These are phyloP conservation scores for Kalmusia sp. DNA, from an alignment of 2,329 filamentous ascomycete genomes.

Conservation along the genomic window DNA sequence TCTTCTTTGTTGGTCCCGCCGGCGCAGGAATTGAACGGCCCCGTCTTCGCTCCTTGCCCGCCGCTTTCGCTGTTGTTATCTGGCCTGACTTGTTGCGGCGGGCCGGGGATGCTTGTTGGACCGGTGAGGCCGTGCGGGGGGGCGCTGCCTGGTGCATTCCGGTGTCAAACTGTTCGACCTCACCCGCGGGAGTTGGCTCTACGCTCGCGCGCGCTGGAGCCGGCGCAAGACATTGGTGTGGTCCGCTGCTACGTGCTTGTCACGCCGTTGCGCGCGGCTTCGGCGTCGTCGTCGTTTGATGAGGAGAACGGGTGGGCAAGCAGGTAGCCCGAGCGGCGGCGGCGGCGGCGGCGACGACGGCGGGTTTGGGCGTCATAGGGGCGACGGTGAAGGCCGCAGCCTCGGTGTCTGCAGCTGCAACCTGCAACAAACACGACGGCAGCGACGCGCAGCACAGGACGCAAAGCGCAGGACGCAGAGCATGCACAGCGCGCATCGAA, in stretches of 20 bases:
- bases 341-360: neutral
- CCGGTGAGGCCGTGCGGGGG: slow-evolving; percentile 6
- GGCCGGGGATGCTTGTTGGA: neutral
- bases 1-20: neutral
- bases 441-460: too few relatives aligned
- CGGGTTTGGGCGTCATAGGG: neutral
- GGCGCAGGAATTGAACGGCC: too few relatives aligned
- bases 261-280: neutral
- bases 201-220: neutral
- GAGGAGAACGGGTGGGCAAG: neutral
- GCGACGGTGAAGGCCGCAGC: neutral
- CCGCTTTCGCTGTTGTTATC: neutral
- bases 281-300: neutral
- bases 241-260: too few relatives aligned
- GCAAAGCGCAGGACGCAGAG: too few relatives aligned
- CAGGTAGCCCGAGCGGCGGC: slow-evolving; percentile 4
- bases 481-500: too few relatives aligned
- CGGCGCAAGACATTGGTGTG: neutral
- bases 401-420: too few relatives aligned
- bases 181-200: too few relatives aligned
- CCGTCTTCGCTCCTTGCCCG: too few relatives aligned
- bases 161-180: neutral
- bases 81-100: neutral
- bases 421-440: too few relatives aligned
- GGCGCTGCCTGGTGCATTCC: slow-evolving; percentile 1